Percentiles rank a stretch among this genome's conserved stretches.
Evolutionary conservation across 306 rosid species (phyloP).

Genomic region (Trifolium repens): DNA sequence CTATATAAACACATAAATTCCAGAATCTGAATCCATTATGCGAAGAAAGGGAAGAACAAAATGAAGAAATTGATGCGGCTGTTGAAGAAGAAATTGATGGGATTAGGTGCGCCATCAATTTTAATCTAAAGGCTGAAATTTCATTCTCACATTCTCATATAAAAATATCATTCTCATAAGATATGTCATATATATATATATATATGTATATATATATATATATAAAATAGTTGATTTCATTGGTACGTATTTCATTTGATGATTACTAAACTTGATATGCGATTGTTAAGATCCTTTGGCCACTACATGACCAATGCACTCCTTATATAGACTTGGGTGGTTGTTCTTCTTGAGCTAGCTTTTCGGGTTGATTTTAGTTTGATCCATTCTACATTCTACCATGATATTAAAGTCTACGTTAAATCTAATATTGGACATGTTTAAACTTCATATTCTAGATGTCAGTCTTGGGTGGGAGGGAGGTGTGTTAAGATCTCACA

Average conservation of each 20-base stretch:
- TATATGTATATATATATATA: too few relatives aligned
- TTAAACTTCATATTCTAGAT: neutral
- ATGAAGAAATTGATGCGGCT: too few relatives aligned
- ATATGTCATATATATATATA: neutral
- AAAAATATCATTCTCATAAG: too few relatives aligned
- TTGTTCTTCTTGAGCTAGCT: neutral
- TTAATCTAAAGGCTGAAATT: too few relatives aligned
- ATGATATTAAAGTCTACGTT: neutral
- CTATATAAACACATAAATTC: too few relatives aligned
- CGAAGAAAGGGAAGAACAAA: too few relatives aligned
- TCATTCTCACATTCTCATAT: too few relatives aligned
- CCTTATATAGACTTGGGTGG: neutral
- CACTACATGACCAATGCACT: neutral
- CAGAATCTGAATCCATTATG: too few relatives aligned
- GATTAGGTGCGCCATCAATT: too few relatives aligned
- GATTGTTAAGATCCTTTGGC: constrained; percentile 20
- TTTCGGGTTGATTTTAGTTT: neutral
- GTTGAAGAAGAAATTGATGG: too few relatives aligned
- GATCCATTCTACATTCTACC: neutral
- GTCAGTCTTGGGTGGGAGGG: neutral
- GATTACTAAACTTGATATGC: neutral
- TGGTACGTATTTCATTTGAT: constrained; percentile 25
- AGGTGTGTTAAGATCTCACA: neutral
- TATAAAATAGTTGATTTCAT: neutral
- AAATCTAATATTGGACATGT: constrained; percentile 3